phyloP scores from a whole-genome alignment of 495 filamentous ascomycete species.

The Neurospora terricola region DNA sequence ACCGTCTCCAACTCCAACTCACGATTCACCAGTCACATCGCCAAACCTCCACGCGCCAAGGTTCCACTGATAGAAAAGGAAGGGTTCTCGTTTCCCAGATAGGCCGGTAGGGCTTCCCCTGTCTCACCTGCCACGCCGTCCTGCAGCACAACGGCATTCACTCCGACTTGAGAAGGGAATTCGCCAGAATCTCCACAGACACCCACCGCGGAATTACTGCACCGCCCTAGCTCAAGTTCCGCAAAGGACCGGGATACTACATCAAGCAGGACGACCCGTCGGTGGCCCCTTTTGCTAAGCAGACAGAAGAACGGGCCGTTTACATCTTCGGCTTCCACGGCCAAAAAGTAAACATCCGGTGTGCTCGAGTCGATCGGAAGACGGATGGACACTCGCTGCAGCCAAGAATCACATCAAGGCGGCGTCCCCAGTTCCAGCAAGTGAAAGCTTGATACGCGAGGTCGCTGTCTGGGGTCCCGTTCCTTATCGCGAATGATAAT shows the following conservation, averaged over 20 bases:
- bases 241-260: not conserved
- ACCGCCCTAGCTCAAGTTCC: not conserved
- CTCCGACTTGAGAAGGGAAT: not conserved
- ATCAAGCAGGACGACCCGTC: not conserved
- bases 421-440: not conserved
- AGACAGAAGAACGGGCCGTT: not conserved
- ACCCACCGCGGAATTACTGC: not conserved
- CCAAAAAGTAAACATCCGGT: conserved; percentile 4
- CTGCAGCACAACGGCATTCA: not conserved
- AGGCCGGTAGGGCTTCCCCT: not conserved
- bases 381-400: not conserved
- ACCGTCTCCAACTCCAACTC: not conserved
- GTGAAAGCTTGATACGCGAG: not conserved
- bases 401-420: not conserved
- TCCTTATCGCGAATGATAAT: not conserved
- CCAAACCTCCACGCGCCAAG: not conserved
- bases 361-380: not conserved
- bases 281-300: not conserved
- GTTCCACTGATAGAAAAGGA: not conserved
- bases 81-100: not conserved
- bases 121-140: not conserved
- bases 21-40: not conserved
- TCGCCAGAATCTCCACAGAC: not conserved
- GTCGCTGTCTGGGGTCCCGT: not conserved
- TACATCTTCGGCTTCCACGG: conserved; percentile 3